Conservation (phyloP, 345 rosid species). For the Salix caprea region DNA sequence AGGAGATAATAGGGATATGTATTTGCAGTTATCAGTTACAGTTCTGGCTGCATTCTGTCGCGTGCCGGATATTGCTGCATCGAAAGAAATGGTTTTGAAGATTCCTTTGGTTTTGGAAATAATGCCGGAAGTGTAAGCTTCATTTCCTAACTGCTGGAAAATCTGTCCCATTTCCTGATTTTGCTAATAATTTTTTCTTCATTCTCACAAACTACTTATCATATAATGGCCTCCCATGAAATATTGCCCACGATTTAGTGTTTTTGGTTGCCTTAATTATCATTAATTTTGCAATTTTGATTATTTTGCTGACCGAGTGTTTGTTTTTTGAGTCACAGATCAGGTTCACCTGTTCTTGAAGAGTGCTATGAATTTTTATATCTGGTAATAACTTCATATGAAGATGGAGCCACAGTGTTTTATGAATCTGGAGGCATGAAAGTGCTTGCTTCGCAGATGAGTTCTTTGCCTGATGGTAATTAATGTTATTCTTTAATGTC, state of each 20-base stretch:
- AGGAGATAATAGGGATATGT: conserved; percentile 57
- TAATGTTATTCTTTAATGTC: background rate
- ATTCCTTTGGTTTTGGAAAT: conserved; percentile 59
- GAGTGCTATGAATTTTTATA: conserved; percentile 75
- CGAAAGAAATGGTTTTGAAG: conserved; percentile 62
- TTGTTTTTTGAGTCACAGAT: conserved; percentile 30
- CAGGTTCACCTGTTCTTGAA: conserved; percentile 39
- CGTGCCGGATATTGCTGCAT: conserved; percentile 68
- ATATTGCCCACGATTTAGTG: background rate
- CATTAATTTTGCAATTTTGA: background rate
- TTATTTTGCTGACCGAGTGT: background rate
- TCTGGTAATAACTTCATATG: conserved; percentile 55
- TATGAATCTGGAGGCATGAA: conserved; percentile 65
- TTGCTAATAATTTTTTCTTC: no score
- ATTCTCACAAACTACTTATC: no score
- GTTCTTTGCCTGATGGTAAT: conserved; percentile 61
- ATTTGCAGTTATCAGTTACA: conserved; percentile 65
- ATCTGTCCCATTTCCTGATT: no score
- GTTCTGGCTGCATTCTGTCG: conserved; percentile 80
- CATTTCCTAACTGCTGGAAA: background rate
- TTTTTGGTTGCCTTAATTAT: background rate
- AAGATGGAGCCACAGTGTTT: conserved; percentile 45
- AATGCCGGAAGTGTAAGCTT: conserved; percentile 44
- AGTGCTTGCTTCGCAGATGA: conserved; percentile 57
- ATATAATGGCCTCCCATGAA: no score